These are phyloP conservation scores for Podaxis carcinomalis DNA, from an alignment of 768 basidiomycete species.

Conservation along the genomic window DNA sequence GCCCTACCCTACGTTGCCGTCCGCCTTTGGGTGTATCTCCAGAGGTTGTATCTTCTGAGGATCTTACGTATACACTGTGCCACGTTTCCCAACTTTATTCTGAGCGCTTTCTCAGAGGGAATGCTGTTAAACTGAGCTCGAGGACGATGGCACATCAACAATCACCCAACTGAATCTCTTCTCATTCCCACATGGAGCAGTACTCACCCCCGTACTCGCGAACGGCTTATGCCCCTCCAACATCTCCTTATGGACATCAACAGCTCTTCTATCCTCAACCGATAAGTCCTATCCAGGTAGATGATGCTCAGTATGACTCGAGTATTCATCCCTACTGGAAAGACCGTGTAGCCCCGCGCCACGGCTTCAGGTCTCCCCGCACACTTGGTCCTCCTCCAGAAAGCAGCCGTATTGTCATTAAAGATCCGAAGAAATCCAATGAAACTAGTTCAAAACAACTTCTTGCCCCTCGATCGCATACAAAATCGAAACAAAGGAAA, in stretches of 20 bases:
- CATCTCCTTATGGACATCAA: background rate
- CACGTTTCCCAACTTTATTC: constrained; percentile 1
- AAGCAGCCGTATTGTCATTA: constrained; percentile 1
- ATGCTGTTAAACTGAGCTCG: constrained; percentile 5
- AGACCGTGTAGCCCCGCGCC: constrained; percentile 7
- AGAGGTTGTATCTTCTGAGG: background rate
- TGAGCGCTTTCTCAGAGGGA: background rate
- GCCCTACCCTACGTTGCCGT: background rate
- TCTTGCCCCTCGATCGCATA: background rate
- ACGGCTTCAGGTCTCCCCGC: constrained; percentile 4
- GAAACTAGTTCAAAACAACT: background rate
- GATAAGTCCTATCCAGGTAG: background rate
- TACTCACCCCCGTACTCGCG: constrained; percentile 4
- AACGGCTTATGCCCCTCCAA: background rate
- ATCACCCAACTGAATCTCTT: background rate
- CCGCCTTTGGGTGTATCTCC: background rate
- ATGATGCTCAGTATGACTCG: constrained; percentile 2
- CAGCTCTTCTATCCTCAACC: background rate
- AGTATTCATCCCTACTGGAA: constrained; percentile 7
- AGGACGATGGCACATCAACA: constrained; percentile 1
- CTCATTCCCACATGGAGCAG: background rate
- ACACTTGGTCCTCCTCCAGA: background rate
- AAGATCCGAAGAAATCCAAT: constrained; percentile 1
- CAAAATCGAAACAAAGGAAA: background rate
- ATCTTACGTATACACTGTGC: constrained; percentile 2